Conservation (phyloP, 202 grass and related monocot genomes). For the Panicum hallii region DNA sequence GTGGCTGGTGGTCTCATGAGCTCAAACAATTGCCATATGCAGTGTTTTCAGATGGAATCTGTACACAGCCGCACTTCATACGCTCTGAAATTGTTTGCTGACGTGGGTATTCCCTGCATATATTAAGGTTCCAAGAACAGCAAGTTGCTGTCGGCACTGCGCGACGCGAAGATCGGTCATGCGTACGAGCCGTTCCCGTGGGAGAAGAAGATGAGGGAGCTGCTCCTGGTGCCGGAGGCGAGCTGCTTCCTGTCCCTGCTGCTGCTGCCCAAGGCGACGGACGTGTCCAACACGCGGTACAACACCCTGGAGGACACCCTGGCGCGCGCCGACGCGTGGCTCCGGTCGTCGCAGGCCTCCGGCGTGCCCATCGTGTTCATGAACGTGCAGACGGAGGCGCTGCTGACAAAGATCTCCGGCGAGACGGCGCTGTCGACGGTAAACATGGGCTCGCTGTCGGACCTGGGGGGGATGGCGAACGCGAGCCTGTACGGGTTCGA, state of each 20-base stretch:
- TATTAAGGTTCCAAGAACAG: slow-evolving; percentile 61
- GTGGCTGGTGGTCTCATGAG: slow-evolving; percentile 7
- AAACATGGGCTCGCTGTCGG: slow-evolving; percentile 70
- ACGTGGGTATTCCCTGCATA: background rate
- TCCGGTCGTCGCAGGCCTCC: slow-evolving; percentile 62
- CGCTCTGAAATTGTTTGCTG: background rate
- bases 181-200: slow-evolving; percentile 74
- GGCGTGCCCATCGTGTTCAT: slow-evolving; percentile 68
- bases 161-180: slow-evolving; percentile 60
- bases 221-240: slow-evolving; percentile 55
- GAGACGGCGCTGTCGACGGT: slow-evolving; percentile 80
- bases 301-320: slow-evolving; percentile 86
- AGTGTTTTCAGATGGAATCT: background rate
- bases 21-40: slow-evolving; percentile 7
- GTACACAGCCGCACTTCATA: background rate
- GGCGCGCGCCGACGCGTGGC: slow-evolving; percentile 80
- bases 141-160: slow-evolving; percentile 61
- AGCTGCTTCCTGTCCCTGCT: slow-evolving; percentile 81
- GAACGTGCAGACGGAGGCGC: slow-evolving; percentile 80
- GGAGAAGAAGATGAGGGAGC: slow-evolving; percentile 88
- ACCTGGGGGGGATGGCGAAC: slow-evolving; percentile 81
- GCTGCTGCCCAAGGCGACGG: slow-evolving; percentile 68
- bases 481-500: slow-evolving; percentile 91
- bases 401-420: slow-evolving; percentile 96
- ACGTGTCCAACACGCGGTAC: slow-evolving; percentile 64